Evolutionary conservation across 352 stramenopile genomes (phyloP).

Genomic region (Pythium guiyangense): DNA sequence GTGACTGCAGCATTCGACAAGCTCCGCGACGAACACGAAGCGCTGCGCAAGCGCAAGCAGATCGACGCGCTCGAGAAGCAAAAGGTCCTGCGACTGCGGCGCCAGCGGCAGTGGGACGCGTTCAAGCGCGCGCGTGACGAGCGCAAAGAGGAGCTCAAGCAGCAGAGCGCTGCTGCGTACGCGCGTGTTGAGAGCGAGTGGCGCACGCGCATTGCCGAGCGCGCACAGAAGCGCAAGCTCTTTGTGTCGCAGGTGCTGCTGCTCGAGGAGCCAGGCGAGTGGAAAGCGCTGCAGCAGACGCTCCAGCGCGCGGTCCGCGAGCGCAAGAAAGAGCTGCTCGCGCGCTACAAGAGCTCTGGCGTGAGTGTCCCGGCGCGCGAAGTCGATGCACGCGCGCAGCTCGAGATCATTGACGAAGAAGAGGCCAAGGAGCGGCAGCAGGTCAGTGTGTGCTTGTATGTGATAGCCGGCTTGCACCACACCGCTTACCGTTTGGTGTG

Average conservation of each 20-base stretch:
- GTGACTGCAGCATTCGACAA: constrained; percentile 51
- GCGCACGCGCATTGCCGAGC: constrained; percentile 29
- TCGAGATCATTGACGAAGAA: constrained; percentile 51
- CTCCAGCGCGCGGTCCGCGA: constrained; percentile 29
- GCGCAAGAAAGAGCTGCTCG: constrained; percentile 28
- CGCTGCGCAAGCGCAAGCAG: constrained; percentile 23
- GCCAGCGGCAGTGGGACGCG: constrained; percentile 54
- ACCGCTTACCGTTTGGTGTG: too few species aligned
- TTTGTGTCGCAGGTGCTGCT: constrained; percentile 49
- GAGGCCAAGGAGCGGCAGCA: constrained; percentile 34
- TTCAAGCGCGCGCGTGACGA: constrained; percentile 37
- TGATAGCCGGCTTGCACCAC: too few species aligned
- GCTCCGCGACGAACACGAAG: constrained; percentile 39
- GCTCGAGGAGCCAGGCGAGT: constrained; percentile 49
- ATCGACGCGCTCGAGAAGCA: constrained; percentile 59
- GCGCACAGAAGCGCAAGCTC: constrained; percentile 15
- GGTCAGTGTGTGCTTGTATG: constrained; percentile 14
- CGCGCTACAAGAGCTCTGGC: constrained; percentile 44
- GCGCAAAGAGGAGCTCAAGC: constrained; percentile 37
- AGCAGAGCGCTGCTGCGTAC: constrained; percentile 29
- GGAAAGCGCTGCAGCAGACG: constrained; percentile 32
- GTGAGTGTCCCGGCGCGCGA: constrained; percentile 37
- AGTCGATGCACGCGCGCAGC: constrained; percentile 42
- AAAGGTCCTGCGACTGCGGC: constrained; percentile 46
- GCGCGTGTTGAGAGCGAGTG: constrained; percentile 38